phyloP scores from a whole-genome alignment of 768 basidiomycete species.

The Lactifluus pinguis region DNA sequence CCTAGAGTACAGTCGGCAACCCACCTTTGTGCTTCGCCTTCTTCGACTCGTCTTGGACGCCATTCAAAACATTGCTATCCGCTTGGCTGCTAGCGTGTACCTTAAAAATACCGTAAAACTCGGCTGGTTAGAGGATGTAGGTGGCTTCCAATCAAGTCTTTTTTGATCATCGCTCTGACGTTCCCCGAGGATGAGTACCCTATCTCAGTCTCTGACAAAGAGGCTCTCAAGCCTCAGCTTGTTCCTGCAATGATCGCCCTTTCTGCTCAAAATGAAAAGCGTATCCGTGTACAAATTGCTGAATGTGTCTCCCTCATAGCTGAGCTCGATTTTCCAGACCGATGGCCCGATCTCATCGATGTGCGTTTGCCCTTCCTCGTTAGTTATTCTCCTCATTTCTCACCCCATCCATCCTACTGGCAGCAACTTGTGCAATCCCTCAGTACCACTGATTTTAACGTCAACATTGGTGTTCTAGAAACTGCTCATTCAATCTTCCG shows the following conservation, averaged over 20 bases:
- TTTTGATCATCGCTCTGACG: not conserved
- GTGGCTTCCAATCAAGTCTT: conserved; percentile 18
- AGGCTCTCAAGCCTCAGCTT: conserved; percentile 60
- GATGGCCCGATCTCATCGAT: conserved; percentile 85
- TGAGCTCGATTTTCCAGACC: conserved; percentile 79
- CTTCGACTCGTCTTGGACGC: conserved; percentile 67
- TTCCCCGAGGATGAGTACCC: conserved; percentile 57
- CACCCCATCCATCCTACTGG: not conserved
- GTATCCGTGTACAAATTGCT: conserved; percentile 76
- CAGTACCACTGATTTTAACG: conserved; percentile 67
- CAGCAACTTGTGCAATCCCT: conserved; percentile 82
- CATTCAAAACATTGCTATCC: conserved; percentile 55
- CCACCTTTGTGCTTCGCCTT: conserved; percentile 72
- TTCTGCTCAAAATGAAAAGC: conserved; percentile 62
- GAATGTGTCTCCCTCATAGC: conserved; percentile 92
- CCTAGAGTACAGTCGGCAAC: conserved; percentile 52
- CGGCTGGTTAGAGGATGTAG: conserved; percentile 75
- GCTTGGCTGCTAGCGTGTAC: conserved; percentile 82
- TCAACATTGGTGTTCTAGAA: conserved; percentile 86
- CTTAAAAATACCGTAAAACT: conserved; percentile 86
- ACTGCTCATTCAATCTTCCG: conserved; percentile 95
- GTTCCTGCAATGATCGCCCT: conserved; percentile 89
- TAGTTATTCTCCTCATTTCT: not conserved
- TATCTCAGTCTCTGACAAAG: conserved; percentile 63
- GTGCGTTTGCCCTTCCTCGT: conserved; percentile 40